Evolutionary conservation across 345 rosid species (phyloP), one percentile per base, ranked within the genome.

Genomic region (Corchorus olitorius): DNA sequence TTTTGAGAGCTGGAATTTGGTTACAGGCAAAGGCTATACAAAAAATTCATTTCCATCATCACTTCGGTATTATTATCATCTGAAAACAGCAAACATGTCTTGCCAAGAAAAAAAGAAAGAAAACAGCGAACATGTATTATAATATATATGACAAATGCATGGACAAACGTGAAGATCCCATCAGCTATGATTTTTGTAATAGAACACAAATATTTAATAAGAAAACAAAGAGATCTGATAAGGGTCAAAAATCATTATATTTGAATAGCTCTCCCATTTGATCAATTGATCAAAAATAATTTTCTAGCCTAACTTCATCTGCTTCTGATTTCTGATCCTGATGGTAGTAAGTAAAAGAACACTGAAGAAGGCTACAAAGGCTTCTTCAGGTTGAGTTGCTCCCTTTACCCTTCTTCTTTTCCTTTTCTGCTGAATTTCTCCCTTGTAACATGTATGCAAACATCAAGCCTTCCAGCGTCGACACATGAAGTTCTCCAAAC

Each of bases 171-270:
- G 75, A 27, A 6, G 5, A 4, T 45, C 56, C 11, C n/a, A 46
- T 53, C 61, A 14, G 63, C 73, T 45, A 54, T 77, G 35, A 46
- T 62, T 83, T 78, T 55, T 27, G 63, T 60, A 60, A 76, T 58
- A 11, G 65, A 79, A 39, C 74, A 63, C 60, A 56, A 78, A 39
- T 39, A 39, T 41, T 76, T 75, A 35, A 83, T 45, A 68, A 50
- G 64, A 75, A 75, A 75, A 13, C 69, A 69, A 46, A 54, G 22
- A 67, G 49, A 5, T 61, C 34, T 7, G 55, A 50, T 50, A 27
- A 16, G 60, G 49, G 43, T 67, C 73, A 78, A 78, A 27, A 81
- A 81, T 79, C 81, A 74, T 81, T 76, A 73, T 76, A 81, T 79
- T 75, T 79, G 73, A 54, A 70, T 56, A 65, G 63, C 66, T 77